These are phyloP conservation scores for Tetracladium maxilliforme DNA, from an alignment of 2,329 filamentous ascomycete genomes.

Conservation along the genomic window DNA sequence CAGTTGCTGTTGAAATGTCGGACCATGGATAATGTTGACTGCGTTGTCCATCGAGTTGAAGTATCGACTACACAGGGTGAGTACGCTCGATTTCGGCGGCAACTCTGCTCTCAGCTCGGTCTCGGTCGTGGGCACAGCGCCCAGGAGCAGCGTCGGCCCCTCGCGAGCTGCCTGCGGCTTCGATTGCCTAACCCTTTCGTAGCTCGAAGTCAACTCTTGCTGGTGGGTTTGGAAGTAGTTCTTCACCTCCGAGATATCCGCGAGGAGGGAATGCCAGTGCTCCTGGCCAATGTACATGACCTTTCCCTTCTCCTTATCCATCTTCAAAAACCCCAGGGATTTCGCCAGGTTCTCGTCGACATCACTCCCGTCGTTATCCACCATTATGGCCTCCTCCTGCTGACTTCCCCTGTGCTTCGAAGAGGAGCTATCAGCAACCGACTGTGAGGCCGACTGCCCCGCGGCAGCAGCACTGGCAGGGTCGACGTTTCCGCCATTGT, in stretches of 20 bases:
- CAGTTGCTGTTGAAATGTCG: slow-evolving; percentile 68
- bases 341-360: slow-evolving; percentile 53
- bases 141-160: slow-evolving; percentile 68
- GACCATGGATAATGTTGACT: slow-evolving; percentile 66
- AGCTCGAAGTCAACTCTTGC: slow-evolving; percentile 74
- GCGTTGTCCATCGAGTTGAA: slow-evolving; percentile 69
- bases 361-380: slow-evolving; percentile 48
- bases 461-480: slow-evolving; percentile 46
- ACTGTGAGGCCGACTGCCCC: slow-evolving; percentile 22
- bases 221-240: slow-evolving; percentile 79
- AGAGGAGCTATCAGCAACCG: slow-evolving; percentile 8
- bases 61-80: slow-evolving; percentile 75
- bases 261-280: slow-evolving; percentile 69
- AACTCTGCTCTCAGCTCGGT: slow-evolving; percentile 66
- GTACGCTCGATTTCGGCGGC: slow-evolving; percentile 68
- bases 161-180: slow-evolving; percentile 44
- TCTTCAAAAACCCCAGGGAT: slow-evolving; percentile 69
- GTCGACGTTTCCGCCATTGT: slow-evolving; percentile 61
- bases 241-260: slow-evolving; percentile 83
- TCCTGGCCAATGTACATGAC: slow-evolving; percentile 71
- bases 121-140: slow-evolving; percentile 55
- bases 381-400: slow-evolving; percentile 36
- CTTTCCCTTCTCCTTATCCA: slow-evolving; percentile 62
- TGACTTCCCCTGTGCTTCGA: slow-evolving; percentile 10
- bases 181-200: slow-evolving; percentile 57